Evolutionary conservation across 1,139 yeast genomes (phyloP).

Genomic region (Nematodospora anomalae): DNA sequence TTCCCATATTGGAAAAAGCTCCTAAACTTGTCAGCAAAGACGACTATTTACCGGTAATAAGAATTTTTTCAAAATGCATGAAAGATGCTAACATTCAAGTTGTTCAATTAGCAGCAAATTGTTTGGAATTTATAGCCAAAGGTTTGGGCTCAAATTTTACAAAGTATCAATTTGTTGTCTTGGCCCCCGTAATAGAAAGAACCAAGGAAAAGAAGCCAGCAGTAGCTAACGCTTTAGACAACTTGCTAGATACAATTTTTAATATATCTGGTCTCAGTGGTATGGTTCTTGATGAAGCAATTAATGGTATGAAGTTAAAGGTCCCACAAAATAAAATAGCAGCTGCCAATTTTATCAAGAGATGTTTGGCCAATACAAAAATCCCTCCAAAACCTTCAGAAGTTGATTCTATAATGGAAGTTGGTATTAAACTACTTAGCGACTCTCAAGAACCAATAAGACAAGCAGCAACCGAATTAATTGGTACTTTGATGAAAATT

Average conservation of each 20-base stretch:
- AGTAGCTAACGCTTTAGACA: slow-evolving; percentile 67
- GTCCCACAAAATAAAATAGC: slow-evolving; percentile 84
- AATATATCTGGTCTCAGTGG: slow-evolving; percentile 51
- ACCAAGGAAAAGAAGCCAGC: slow-evolving; percentile 84
- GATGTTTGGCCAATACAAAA: slow-evolving; percentile 58
- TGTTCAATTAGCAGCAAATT: slow-evolving; percentile 76
- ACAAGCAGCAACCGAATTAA: slow-evolving; percentile 71
- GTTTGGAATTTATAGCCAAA: slow-evolving; percentile 60
- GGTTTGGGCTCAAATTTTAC: slow-evolving; percentile 60
- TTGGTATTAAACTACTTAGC: slow-evolving; percentile 59
- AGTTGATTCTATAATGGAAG: slow-evolving; percentile 55
- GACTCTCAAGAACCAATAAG: slow-evolving; percentile 90
- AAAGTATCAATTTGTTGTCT: slow-evolving; percentile 53
- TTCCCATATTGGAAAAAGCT: slow-evolving; percentile 53
- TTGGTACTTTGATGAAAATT: slow-evolving; percentile 82
- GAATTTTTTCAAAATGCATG: slow-evolving; percentile 67
- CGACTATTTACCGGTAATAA: slow-evolving; percentile 64
- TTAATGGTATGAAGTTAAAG: slow-evolving; percentile 66
- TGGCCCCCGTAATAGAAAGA: slow-evolving; percentile 72
- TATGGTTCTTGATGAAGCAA: slow-evolving; percentile 55
- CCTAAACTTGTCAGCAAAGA: slow-evolving; percentile 32
- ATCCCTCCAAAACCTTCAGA: slow-evolving; percentile 53
- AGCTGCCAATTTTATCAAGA: slow-evolving; percentile 59
- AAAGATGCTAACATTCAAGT: slow-evolving; percentile 91
- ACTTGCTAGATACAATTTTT: slow-evolving; percentile 68